Conservation (phyloP, 192 early-diverging fungal species). For the Coemansia sp. region DNA sequence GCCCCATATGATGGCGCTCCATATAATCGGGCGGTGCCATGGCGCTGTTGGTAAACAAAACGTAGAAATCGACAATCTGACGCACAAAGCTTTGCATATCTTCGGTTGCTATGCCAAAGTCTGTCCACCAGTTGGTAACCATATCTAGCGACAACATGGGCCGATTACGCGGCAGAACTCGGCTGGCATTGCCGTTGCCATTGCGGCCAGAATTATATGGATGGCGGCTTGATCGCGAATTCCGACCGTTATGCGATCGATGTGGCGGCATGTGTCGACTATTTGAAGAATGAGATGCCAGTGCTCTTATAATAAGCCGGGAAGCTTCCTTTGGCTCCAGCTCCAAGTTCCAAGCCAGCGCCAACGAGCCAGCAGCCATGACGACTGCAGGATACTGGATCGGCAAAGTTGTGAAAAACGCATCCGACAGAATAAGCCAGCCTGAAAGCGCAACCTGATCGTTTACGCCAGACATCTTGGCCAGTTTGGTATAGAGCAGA, state of each 20-base stretch:
- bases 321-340: conserved; percentile 13
- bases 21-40: conserved; percentile 30
- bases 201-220: background rate
- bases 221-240: background rate
- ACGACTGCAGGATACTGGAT: conserved; percentile 47
- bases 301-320: conserved; percentile 5
- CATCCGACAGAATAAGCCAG: conserved; percentile 47
- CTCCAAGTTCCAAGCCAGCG: conserved; percentile 48
- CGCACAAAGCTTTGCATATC: conserved; percentile 49
- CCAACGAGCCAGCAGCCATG: conserved; percentile 41
- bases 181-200: background rate
- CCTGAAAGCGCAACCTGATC: conserved; percentile 24
- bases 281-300: background rate
- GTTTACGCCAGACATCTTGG: conserved; percentile 56
- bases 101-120: conserved; percentile 31
- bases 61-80: conserved; percentile 53
- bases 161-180: background rate
- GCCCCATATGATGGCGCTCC: conserved; percentile 25
- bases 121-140: conserved; percentile 35
- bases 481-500: conserved; percentile 69
- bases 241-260: background rate
- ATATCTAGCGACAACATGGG: conserved; percentile 12
- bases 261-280: background rate
- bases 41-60: conserved; percentile 41
- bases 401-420: conserved; percentile 50